Evolutionary conservation across 1,139 yeast genomes (phyloP).

Genomic region (Scheffersomyces illinoinensis): DNA sequence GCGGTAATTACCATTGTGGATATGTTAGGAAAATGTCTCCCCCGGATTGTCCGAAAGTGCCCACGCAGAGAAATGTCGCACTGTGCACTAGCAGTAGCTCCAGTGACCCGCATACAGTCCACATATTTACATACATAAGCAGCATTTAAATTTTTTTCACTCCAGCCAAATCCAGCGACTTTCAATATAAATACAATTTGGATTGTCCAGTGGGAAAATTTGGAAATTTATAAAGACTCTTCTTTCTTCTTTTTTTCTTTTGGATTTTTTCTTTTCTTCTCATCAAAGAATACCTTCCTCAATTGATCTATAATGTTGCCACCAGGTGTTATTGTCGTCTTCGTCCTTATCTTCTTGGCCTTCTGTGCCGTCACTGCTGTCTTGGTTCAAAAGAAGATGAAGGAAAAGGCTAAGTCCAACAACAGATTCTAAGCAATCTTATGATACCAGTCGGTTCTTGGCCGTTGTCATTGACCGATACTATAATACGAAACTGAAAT

Average conservation of each 20-base stretch:
- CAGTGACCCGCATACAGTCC: neutral
- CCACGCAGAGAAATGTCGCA: neutral
- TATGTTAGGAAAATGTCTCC: neutral
- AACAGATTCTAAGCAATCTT: slow-evolving; percentile 43
- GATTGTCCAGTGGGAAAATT: neutral
- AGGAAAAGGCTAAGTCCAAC: slow-evolving; percentile 42
- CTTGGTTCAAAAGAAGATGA: slow-evolving; percentile 37
- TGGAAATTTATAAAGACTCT: neutral
- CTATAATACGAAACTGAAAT: neutral
- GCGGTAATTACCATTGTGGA: neutral
- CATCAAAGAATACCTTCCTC: slow-evolving; percentile 7
- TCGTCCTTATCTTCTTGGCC: slow-evolving; percentile 47
- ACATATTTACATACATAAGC: neutral
- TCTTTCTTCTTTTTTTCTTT: slow-evolving; percentile 8
- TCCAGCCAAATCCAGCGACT: slow-evolving; percentile 1
- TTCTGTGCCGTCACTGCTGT: slow-evolving; percentile 37
- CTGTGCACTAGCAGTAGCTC: neutral
- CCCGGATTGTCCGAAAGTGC: slow-evolving; percentile 1
- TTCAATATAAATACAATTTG: neutral
- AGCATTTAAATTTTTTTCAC: neutral
- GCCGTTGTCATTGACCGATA: neutral
- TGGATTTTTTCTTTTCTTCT: slow-evolving; percentile 6
- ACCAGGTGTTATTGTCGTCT: slow-evolving; percentile 54
- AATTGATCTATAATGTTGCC: slow-evolving; percentile 39
- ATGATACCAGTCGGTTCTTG: neutral